Evolutionary conservation across 805 yeast species (phyloP), one percentile per base, ranked within the genome.

Genomic region (Ogataea ramenticola): DNA sequence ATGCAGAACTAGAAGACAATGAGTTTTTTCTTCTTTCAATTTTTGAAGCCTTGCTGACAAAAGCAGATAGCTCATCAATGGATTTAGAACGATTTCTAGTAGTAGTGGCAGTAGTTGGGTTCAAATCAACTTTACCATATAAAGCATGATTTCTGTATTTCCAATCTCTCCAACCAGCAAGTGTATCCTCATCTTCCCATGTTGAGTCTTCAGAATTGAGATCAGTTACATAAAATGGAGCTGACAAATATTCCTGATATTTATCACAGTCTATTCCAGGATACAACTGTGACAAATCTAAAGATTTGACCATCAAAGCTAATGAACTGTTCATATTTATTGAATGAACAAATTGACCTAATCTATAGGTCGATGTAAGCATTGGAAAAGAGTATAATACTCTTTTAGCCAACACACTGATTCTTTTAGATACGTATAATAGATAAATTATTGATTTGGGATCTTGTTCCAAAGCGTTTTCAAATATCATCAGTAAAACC

Each of bases 161-260:
- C 95, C 96, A 88, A 60, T 88, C 96, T 57, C 96, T 72, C 96
- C 96, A 88, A 10, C 91, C 83, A 0, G 96, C 96, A 41, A 75
- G 62, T 2, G 80, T 74, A 36, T 50, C 48, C 17, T 49, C 45
- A 12, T 53, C 49, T 20, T 48, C 49, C 37, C 37, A 34, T 3
- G 42, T 15, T 5, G 36, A 37, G 8, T 27, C 34, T 20, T 41
- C 44, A 11, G 36, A 29, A 9, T 32, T 21, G 9, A 40, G 40
- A n/a, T 46, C 41, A 27, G 41, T 46, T 2, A 50, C 57, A 29
- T 46, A 46, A 17, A 16, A 37, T 2, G 48, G 37, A 20, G 55
- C 30, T 22, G 49, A 45, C 15, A 26, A 11, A 27, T 16, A n/a
- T 12, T 40, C 40, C 19, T 42, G 27, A n/a, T 39, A 35, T 27